Percentiles rank a stretch among this genome's conserved stretches.
Evolutionary conservation across 768 basidiomycete genomes (phyloP).

Genomic region (Mycena crocata): DNA sequence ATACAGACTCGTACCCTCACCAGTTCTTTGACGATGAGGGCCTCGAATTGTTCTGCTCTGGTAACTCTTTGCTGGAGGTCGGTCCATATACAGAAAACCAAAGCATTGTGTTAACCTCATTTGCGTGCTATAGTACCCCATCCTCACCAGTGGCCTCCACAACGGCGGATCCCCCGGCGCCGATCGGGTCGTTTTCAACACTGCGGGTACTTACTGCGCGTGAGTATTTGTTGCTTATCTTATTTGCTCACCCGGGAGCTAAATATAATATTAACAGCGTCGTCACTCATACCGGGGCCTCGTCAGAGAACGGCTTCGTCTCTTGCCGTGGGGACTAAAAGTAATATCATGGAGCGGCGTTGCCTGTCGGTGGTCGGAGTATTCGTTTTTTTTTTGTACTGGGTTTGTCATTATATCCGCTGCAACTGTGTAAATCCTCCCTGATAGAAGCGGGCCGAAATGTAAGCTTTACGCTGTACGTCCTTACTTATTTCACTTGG

Average conservation of each 20-base stretch:
- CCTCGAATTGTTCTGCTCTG: constrained; percentile 35
- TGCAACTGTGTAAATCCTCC: no score
- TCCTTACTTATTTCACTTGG: no score
- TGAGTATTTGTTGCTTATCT: constrained; percentile 23
- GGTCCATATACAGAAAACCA: no score
- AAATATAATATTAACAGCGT: constrained; percentile 22
- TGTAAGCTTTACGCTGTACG: no score
- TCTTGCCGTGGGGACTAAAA: no score
- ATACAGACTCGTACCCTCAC: constrained; percentile 38
- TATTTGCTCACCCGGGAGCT: not conserved
- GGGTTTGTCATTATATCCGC: no score
- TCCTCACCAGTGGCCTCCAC: constrained; percentile 35
- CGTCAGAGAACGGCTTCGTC: constrained; percentile 33
- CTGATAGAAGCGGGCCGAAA: no score
- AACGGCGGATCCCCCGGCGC: constrained; percentile 39
- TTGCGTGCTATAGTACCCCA: constrained; percentile 33
- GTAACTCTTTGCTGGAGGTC: constrained; percentile 33
- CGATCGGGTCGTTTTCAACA: constrained; percentile 39
- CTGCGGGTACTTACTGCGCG: constrained; percentile 41
- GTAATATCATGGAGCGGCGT: no score
- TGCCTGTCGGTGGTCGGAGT: no score
- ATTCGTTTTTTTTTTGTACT: no score
- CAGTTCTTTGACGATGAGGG: constrained; percentile 36
- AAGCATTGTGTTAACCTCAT: not conserved
- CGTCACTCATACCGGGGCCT: constrained; percentile 39